phyloP scores from a whole-genome alignment of 495 filamentous ascomycete species.

The Neurospora discreta region DNA sequence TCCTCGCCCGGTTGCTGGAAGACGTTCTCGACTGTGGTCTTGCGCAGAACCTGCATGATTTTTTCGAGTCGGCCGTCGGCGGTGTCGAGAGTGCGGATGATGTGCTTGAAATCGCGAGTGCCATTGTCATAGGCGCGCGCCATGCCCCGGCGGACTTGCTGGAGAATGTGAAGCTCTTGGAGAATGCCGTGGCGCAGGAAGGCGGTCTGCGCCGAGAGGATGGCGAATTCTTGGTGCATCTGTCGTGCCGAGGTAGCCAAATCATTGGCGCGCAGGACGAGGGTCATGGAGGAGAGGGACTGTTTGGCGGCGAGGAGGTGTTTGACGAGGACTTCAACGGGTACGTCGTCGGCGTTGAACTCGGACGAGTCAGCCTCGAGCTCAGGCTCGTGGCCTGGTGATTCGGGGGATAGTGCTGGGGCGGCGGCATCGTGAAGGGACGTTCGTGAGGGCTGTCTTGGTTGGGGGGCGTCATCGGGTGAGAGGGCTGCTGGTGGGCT shows the following conservation, averaged over 20 bases:
- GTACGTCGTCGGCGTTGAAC: constrained; percentile 22
- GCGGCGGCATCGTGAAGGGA: not conserved
- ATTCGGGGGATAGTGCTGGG: constrained; percentile 6
- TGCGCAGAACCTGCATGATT: constrained; percentile 58
- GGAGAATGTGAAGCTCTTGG: constrained; percentile 60
- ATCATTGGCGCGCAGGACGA: constrained; percentile 80
- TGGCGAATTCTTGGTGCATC: constrained; percentile 68
- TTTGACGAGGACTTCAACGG: constrained; percentile 63
- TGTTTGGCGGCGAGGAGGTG: constrained; percentile 84
- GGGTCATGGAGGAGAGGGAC: constrained; percentile 73
- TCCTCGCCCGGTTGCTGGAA: constrained; percentile 61
- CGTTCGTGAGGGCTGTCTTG: not conserved
- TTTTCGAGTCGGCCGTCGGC: constrained; percentile 58
- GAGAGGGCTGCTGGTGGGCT: not conserved
- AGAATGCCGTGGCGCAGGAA: constrained; percentile 65
- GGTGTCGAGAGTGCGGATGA: constrained; percentile 60
- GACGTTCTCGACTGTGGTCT: constrained; percentile 60
- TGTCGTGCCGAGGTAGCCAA: constrained; percentile 67
- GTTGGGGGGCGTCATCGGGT: not conserved
- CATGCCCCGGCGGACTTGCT: constrained; percentile 51
- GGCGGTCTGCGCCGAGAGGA: constrained; percentile 63
- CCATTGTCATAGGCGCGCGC: constrained; percentile 39
- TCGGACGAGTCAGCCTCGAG: constrained; percentile 8
- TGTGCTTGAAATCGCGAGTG: constrained; percentile 39
- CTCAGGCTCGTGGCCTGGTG: constrained; percentile 4